phyloP scores from a whole-genome alignment of 2,329 filamentous ascomycete genomes.

The Sphaerostilbella broomeana region DNA sequence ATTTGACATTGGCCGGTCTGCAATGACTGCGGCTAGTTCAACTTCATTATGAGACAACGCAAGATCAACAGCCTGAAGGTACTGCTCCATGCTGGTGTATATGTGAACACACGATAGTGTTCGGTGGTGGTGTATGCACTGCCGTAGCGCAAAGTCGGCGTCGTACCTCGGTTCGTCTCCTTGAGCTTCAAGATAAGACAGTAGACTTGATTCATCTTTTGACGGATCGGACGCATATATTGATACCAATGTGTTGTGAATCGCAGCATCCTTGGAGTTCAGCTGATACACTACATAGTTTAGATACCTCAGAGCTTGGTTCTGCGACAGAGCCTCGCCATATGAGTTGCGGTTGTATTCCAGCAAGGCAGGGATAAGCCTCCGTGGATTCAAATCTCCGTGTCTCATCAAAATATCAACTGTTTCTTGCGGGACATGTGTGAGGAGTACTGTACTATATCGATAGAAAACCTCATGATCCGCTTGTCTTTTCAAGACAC shows the following conservation, averaged over 20 bases:
- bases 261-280: constrained; percentile 71
- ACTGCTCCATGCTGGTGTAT: constrained; percentile 94
- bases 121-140: constrained; percentile 91
- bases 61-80: constrained; percentile 85
- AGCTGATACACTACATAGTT: constrained; percentile 88
- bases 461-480: constrained; percentile 92
- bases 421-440: constrained; percentile 72
- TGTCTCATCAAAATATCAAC: constrained; percentile 97
- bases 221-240: constrained; percentile 87
- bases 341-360: constrained; percentile 81
- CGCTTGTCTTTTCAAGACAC: constrained; percentile 86
- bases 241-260: constrained; percentile 95
- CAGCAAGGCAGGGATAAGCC: constrained; percentile 84
- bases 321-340: constrained; percentile 58
- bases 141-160: constrained; percentile 87
- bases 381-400: constrained; percentile 73
- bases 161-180: constrained; percentile 83
- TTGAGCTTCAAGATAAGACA: constrained; percentile 86
- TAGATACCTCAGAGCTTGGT: constrained; percentile 90
- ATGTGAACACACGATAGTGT: constrained; percentile 95
- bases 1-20: constrained; percentile 75
- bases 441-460: constrained; percentile 95
- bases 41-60: constrained; percentile 85
- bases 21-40: constrained; percentile 82
- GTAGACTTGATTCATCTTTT: constrained; percentile 74